Evolutionary conservation across 371 early-diverging fungal genomes (phyloP), one percentile per base, ranked within the genome.

Genomic region (Mortierella sp.): DNA sequence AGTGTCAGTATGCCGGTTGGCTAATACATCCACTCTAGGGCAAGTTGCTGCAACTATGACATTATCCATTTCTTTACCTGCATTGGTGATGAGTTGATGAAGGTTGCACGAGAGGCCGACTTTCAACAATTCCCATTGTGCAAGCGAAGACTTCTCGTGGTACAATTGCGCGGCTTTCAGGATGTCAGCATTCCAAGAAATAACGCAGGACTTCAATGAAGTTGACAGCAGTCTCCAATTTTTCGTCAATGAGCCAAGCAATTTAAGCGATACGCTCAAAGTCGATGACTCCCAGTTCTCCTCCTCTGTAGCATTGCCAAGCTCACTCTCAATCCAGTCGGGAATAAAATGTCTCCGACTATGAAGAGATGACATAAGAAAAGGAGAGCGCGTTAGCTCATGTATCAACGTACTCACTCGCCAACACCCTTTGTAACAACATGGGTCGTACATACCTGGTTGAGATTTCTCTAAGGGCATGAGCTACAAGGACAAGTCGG

Each of bases 1-100:
- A 5, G 2, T 16, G 37, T 61, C 31, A 37, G 14, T 31, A 61
- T 5, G 19, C 21, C 5, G 21, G 9, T 1, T 61, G 34, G 2
- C 64, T 1, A 46, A 37, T 61, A 6, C 16, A 34, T 6, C 1
- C 14, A 13, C 19, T 14, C 9, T 51, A 19, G 51, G 14, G 14
- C 51, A 51, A 21, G 13, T 8, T 57, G 28, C n/a, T 26, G 59
- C 26, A 21, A 59, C 5, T 43, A 48, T 34, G 61, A 16, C 16
- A 61, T 1, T 34, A 19, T 16, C 9, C n/a, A 8, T 59, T 40
- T 24, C 11, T 5, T 19, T 83, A 83, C 83, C 85, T 70, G 85
- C 85, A n/a, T 81, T 81, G 4, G 75, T 77, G 2, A 76, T 75
- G 19, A 84, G 67, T 55, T 78, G 81, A 40, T 80, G 81, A 19